Conservation (phyloP, 2,329 filamentous ascomycete genomes). For the Venturia nashicola region DNA sequence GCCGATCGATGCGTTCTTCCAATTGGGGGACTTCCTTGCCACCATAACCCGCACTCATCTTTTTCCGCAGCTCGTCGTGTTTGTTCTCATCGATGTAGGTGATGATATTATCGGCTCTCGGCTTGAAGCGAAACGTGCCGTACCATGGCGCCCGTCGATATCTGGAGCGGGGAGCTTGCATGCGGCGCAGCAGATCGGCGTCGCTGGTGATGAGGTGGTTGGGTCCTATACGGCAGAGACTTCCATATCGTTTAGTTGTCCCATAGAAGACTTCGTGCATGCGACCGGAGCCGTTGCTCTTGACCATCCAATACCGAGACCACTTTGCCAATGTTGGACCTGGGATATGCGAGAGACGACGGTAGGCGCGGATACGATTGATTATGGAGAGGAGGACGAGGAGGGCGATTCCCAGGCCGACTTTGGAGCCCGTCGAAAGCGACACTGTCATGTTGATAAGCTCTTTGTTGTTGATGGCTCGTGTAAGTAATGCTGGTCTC, state of each 20-base stretch:
- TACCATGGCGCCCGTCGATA: conserved; percentile 7
- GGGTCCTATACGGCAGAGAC: conserved; percentile 17
- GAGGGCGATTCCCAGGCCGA: not conserved
- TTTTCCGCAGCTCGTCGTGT: conserved; percentile 8
- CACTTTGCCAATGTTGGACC: conserved; percentile 26
- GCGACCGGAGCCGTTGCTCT: conserved; percentile 22
- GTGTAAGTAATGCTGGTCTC: not conserved
- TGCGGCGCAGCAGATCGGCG: conserved; percentile 6
- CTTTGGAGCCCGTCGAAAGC: not conserved
- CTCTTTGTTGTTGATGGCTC: not conserved
- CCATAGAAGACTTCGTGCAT: conserved; percentile 26
- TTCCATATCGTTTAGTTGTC: conserved; percentile 25
- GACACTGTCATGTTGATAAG: not conserved
- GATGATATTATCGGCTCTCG: conserved; percentile 10
- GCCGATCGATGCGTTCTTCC: conserved; percentile 25
- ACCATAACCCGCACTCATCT: conserved; percentile 17
- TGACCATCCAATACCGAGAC: conserved; percentile 26
- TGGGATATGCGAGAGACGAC: conserved; percentile 8
- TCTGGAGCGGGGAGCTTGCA: conserved; percentile 6
- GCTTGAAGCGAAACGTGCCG: conserved; percentile 9
- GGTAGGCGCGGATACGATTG: not conserved
- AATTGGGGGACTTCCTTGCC: conserved; percentile 27
- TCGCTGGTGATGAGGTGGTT: conserved; percentile 8
- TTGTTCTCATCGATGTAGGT: not conserved
- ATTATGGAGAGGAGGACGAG: conserved; percentile 3